Evolutionary conservation across 139 green algal species (phyloP), one percentile per base, ranked within the genome.

Genomic region (Volvox reticuliferus): DNA sequence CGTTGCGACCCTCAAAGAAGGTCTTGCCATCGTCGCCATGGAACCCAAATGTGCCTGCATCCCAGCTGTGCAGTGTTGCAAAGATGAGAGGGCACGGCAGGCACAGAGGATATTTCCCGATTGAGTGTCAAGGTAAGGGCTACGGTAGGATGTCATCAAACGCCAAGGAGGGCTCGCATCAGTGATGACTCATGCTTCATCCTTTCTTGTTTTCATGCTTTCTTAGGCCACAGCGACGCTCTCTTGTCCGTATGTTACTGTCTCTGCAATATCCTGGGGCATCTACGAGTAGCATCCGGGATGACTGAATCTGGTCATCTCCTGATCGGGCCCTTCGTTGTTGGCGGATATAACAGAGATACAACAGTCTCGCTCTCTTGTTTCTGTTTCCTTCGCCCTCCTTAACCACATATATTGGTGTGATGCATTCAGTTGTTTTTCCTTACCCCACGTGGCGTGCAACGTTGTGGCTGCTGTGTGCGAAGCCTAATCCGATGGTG

Each of bases 1-100:
- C 71, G 21, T 30, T 33, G 26, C 28, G 30, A 30, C 71, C 71
- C 71, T 79, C 71, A 18, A 33, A 35, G 21, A 33, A 79, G 71
- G 71, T 79, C 71, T 79, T 79, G 26, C 71, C 71, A 30, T 79
- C 71, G 71, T 79, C 71, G 2, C 71, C 71, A 32, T 79, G 71
- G 71, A 79, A 79, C 1, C 71, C 71, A 32, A 36, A 79, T 6
- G 71, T 79, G 16, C 26, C 28, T 20, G 71, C 24, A 6, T 79
- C 71, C 71, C 71, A 79, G 26, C 71, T 79, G 71, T 9, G 44
- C 44, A 9, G 44, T 55, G 44, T 55, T 55, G 44, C 9, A 55
- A 55, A 9, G 9, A 55, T 14, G 44, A 55, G 9, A 55, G 44
- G 9, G 44, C 44, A 55, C 9, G 32, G 16, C 21, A 79, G 32